A percentile compares a stretch with the other conserved stretches of the same genome.
phyloP scores from a whole-genome alignment of 495 filamentous ascomycete species.

The Neurospora sp. region DNA sequence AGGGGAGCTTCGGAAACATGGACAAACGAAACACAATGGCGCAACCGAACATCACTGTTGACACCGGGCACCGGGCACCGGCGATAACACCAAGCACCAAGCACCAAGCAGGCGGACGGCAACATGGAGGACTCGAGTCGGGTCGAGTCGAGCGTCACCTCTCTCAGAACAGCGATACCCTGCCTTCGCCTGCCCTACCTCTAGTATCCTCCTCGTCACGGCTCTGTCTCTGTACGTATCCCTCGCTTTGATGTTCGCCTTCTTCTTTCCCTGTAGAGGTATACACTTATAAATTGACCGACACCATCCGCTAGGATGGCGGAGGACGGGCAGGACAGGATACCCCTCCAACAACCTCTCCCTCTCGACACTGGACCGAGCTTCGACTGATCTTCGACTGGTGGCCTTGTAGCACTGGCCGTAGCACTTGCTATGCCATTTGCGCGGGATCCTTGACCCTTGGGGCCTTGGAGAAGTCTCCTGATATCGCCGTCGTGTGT shows the following conservation, averaged over 20 bases:
- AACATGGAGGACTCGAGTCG: neutral
- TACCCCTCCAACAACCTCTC: neutral
- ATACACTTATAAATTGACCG: neutral
- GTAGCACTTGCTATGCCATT: neutral
- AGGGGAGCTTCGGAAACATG: neutral
- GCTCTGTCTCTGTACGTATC: neutral
- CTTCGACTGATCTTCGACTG: neutral
- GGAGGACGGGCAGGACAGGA: neutral
- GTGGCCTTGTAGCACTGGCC: neutral
- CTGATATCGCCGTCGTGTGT: neutral
- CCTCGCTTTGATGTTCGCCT: accelerated
- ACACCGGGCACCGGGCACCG: neutral
- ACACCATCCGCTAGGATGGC: neutral
- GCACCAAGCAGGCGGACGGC: neutral
- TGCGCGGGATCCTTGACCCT: too few species aligned
- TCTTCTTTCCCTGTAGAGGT: neutral
- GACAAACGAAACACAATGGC: neutral
- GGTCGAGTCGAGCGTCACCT: neutral
- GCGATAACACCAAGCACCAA: neutral
- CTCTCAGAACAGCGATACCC: neutral
- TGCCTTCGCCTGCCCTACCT: neutral
- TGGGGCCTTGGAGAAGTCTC: too few species aligned
- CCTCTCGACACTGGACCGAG: too few species aligned
- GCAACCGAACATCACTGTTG: neutral
- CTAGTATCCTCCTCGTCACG: neutral